Percentiles rank a stretch among this genome's conserved stretches.
Conservation (phyloP, 2,329 filamentous ascomycete species). For the Alternaria consortialis region DNA sequence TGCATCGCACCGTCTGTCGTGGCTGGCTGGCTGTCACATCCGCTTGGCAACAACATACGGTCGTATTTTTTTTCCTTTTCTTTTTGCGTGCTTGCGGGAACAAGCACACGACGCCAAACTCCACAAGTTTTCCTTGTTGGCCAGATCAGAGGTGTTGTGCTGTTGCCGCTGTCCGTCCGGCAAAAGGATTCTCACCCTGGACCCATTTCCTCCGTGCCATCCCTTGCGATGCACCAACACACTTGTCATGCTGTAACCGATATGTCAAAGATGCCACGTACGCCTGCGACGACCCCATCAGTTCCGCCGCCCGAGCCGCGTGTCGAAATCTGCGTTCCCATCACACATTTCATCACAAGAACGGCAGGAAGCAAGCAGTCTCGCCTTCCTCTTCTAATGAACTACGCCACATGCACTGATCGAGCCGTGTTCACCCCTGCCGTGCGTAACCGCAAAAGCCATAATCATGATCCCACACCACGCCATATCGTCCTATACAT, state of each 20-base stretch:
- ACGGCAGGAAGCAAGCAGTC: neutral
- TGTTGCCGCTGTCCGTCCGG: conserved; percentile 4
- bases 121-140: conserved; percentile 1
- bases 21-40: neutral
- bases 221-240: conserved; percentile 3
- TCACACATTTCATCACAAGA: neutral
- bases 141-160: neutral
- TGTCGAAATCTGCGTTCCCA: neutral
- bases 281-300: conserved; percentile 6
- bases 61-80: neutral
- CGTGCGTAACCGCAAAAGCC: neutral
- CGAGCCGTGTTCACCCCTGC: neutral
- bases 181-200: conserved; percentile 14
- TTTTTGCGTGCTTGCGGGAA: neutral
- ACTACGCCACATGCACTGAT: neutral
- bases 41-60: conserved; percentile 3
- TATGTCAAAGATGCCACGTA: conserved; percentile 11
- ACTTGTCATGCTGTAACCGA: conserved; percentile 8
- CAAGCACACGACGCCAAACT: conserved; percentile 2
- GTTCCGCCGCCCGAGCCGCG: conserved; percentile 10
- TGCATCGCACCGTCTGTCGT: neutral
- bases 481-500: neutral
- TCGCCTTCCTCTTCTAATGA: neutral
- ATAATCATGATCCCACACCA: neutral
- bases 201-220: conserved; percentile 20